These are phyloP conservation scores for Kondoa malvinella DNA, from an alignment of 768 basidiomycete species.

Conservation along the genomic window DNA sequence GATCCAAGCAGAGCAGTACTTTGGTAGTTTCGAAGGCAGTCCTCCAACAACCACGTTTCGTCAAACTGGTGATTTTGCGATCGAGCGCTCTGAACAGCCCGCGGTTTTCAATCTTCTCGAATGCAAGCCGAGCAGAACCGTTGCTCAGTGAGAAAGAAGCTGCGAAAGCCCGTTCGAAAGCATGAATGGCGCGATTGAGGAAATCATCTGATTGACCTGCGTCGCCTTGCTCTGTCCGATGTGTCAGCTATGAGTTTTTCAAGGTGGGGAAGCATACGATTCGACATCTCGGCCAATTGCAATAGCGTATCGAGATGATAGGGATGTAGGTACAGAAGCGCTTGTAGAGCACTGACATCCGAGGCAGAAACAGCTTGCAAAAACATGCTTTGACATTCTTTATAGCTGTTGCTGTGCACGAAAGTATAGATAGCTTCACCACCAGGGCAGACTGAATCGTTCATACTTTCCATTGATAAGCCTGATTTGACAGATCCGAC, in stretches of 20 bases:
- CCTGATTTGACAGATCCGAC: constrained; percentile 17
- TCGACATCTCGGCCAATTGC: constrained; percentile 63
- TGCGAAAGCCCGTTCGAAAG: constrained; percentile 76
- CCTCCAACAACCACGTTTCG: constrained; percentile 70
- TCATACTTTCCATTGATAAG: constrained; percentile 12
- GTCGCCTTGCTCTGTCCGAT: constrained; percentile 50
- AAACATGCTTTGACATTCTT: constrained; percentile 39
- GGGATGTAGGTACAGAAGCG: constrained; percentile 55
- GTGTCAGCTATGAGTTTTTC: not conserved
- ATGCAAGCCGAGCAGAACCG: constrained; percentile 70
- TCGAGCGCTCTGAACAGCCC: constrained; percentile 81
- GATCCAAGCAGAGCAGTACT: constrained; percentile 65
- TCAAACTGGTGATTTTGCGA: constrained; percentile 67
- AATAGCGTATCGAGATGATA: constrained; percentile 88
- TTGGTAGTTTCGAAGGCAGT: constrained; percentile 83
- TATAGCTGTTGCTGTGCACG: constrained; percentile 70
- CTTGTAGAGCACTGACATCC: constrained; percentile 40
- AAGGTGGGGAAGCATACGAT: not conserved
- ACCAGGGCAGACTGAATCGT: not conserved
- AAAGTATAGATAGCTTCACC: constrained; percentile 79
- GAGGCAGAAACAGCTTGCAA: constrained; percentile 25
- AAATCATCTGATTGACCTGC: constrained; percentile 64
- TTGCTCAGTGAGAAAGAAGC: constrained; percentile 69
- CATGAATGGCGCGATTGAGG: constrained; percentile 80
- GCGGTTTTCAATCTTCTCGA: constrained; percentile 74